These are phyloP conservation scores for Postia placenta DNA, from an alignment of 768 basidiomycete genomes.

Conservation along the genomic window DNA sequence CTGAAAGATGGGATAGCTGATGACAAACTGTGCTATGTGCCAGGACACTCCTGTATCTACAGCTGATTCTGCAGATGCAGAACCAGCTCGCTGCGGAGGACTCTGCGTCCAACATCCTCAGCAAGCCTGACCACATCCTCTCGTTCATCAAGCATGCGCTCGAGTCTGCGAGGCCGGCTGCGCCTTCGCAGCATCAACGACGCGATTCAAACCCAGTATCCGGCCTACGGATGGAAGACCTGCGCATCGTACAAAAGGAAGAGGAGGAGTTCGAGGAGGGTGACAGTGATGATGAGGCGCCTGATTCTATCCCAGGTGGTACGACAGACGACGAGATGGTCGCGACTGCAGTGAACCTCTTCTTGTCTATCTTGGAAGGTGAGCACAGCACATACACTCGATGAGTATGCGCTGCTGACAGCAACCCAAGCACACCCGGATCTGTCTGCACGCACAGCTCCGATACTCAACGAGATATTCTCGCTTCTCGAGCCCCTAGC, in stretches of 20 bases:
- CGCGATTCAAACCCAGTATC: constrained; percentile 2
- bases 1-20: too few relatives aligned
- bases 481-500: constrained; percentile 54
- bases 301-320: constrained; percentile 33
- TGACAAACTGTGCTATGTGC: constrained; percentile 5
- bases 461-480: constrained; percentile 69
- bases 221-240: constrained; percentile 28
- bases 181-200: constrained; percentile 5
- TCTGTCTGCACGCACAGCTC: constrained; percentile 52
- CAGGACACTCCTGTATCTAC: constrained; percentile 69
- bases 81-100: constrained; percentile 52
- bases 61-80: constrained; percentile 81
- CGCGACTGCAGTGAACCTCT: constrained; percentile 70
- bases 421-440: constrained; percentile 42
- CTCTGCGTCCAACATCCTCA: constrained; percentile 49
- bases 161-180: constrained; percentile 30
- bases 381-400: constrained; percentile 4
- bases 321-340: constrained; percentile 56
- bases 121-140: constrained; percentile 68
- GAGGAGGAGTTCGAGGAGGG: constrained; percentile 25
- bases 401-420: not conserved
- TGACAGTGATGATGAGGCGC: constrained; percentile 48
- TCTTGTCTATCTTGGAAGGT: constrained; percentile 89
- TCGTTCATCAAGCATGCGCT: constrained; percentile 79
- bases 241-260: constrained; percentile 32